Evolutionary conservation across 2,329 filamentous ascomycete genomes (phyloP).

Genomic region (Fusarium circinatum): DNA sequence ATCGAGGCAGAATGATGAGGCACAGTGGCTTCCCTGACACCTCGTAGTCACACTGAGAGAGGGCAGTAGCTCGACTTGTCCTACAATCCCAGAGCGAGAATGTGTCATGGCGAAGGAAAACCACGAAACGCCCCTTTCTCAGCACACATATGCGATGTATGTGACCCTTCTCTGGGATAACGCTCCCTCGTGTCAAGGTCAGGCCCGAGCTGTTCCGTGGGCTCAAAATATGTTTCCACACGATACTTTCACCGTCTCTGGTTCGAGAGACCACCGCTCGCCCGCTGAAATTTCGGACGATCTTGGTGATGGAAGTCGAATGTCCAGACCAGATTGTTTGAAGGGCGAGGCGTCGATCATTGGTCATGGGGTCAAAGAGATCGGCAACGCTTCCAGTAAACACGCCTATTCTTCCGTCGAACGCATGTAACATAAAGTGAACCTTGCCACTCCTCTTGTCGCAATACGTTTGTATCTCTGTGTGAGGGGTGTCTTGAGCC

Average conservation of each 20-base stretch:
- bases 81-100: slow-evolving; percentile 86
- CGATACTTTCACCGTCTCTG: slow-evolving; percentile 78
- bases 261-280: slow-evolving; percentile 85
- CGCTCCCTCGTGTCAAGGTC: slow-evolving; percentile 71
- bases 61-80: slow-evolving; percentile 63
- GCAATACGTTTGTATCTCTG: slow-evolving; percentile 79
- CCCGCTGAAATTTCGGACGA: slow-evolving; percentile 86
- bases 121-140: slow-evolving; percentile 79
- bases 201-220: slow-evolving; percentile 51
- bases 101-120: slow-evolving; percentile 78
- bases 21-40: slow-evolving; percentile 79
- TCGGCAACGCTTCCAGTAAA: slow-evolving; percentile 82
- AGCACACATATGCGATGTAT: slow-evolving; percentile 85
- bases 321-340: slow-evolving; percentile 85
- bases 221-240: slow-evolving; percentile 78
- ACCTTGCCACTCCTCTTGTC: slow-evolving; percentile 71
- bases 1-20: slow-evolving; percentile 76
- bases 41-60: slow-evolving; percentile 63
- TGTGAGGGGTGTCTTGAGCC: slow-evolving; percentile 55
- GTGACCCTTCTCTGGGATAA: slow-evolving; percentile 73
- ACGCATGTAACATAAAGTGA: slow-evolving; percentile 81
- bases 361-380: slow-evolving; percentile 78
- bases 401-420: slow-evolving; percentile 85
- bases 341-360: slow-evolving; percentile 67
- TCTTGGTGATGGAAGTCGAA: slow-evolving; percentile 81